These are phyloP conservation scores for Xylaria sp. DNA, from an alignment of 2,329 filamentous ascomycete genomes.

Conservation along the genomic window DNA sequence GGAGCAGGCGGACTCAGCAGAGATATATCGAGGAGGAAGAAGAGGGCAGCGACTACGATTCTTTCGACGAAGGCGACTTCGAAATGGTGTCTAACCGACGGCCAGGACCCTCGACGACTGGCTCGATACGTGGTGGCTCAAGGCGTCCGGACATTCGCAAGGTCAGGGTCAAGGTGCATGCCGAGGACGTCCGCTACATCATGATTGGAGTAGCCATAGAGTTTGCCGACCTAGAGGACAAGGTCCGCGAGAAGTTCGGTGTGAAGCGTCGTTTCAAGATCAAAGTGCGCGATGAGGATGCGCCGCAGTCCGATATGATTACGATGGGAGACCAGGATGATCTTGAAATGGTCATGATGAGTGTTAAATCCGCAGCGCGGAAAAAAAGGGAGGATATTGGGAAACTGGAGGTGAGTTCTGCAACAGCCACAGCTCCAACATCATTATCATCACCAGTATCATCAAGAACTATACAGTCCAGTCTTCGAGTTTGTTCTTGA, in stretches of 20 bases:
- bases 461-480: not conserved
- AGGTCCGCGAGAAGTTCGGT: slow-evolving; percentile 87
- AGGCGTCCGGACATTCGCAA: slow-evolving; percentile 75
- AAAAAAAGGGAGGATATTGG: slow-evolving; percentile 83
- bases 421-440: not conserved
- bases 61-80: slow-evolving; percentile 80
- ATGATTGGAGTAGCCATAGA: slow-evolving; percentile 79
- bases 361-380: slow-evolving; percentile 73
- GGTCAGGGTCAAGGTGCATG: slow-evolving; percentile 92
- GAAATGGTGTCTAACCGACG: slow-evolving; percentile 74
- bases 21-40: slow-evolving; percentile 85
- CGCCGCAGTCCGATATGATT: slow-evolving; percentile 83
- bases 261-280: slow-evolving; percentile 84
- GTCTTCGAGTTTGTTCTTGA: not conserved
- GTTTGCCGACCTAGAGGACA: slow-evolving; percentile 80
- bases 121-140: slow-evolving; percentile 64
- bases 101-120: slow-evolving; percentile 58
- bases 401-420: slow-evolving; percentile 86
- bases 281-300: slow-evolving; percentile 85
- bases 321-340: slow-evolving; percentile 98
- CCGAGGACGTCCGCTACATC: slow-evolving; percentile 90
- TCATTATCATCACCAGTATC: not conserved
- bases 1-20: slow-evolving; percentile 59
- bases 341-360: slow-evolving; percentile 84
- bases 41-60: slow-evolving; percentile 77